Conservation (phyloP, 164 flowering plant species). For the Kalanchoe fedtschenkoi region DNA sequence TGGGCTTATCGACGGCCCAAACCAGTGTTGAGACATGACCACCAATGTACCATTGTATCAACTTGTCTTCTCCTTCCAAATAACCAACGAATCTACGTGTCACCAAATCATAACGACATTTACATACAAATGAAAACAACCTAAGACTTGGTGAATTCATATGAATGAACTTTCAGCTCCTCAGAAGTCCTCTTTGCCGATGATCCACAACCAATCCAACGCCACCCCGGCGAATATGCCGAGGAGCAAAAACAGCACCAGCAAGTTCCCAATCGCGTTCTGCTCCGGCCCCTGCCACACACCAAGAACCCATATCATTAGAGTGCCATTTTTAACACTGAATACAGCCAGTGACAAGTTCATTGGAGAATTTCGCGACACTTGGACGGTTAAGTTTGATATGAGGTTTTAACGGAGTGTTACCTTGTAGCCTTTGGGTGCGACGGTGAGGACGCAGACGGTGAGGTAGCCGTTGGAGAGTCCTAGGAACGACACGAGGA, state of each 20-base stretch:
- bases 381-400: not conserved
- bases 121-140: too few relatives aligned
- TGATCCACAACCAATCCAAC: constrained; percentile 60
- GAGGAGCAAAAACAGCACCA: constrained; percentile 30
- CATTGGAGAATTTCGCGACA: too few relatives aligned
- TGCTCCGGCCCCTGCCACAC: constrained; percentile 53
- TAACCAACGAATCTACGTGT: too few relatives aligned
- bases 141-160: not conserved
- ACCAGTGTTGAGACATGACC: too few relatives aligned
- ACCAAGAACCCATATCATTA: not conserved
- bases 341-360: too few relatives aligned
- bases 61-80: too few relatives aligned
- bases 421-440: constrained; percentile 59
- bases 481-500: constrained; percentile 45
- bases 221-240: constrained; percentile 51
- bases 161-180: not conserved
- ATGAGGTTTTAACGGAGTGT: not conserved
- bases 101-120: too few relatives aligned
- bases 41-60: too few relatives aligned
- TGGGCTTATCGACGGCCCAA: too few relatives aligned
- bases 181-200: constrained; percentile 20
- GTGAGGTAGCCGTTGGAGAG: constrained; percentile 53
- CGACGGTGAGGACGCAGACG: constrained; percentile 42
- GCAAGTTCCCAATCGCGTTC: constrained; percentile 59
- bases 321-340: too few relatives aligned